Conservation (phyloP, 345 rosid genomes). For the Excoecaria cochinchinensis region DNA sequence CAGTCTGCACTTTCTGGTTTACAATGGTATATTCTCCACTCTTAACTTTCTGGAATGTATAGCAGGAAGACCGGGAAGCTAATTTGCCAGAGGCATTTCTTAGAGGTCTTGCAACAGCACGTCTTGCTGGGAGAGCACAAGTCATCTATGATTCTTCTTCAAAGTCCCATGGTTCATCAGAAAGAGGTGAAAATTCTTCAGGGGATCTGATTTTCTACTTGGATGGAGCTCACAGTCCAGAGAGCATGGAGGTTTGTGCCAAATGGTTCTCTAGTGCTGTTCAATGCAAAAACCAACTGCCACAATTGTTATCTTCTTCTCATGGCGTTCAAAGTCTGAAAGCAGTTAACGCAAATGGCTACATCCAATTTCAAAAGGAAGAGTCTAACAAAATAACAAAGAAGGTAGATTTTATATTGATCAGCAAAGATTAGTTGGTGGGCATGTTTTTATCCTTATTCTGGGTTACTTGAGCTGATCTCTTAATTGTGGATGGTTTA, state of each 20-base stretch:
- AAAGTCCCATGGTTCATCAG: slow-evolving; percentile 32
- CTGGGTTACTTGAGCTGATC: not conserved
- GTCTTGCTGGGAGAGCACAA: slow-evolving; percentile 80
- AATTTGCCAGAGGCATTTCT: slow-evolving; percentile 57
- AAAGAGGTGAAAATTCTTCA: slow-evolving; percentile 27
- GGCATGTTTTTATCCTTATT: slow-evolving; percentile 6
- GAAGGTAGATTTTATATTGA: slow-evolving; percentile 46
- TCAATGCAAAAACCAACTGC: slow-evolving; percentile 31
- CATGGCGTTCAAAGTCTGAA: slow-evolving; percentile 23
- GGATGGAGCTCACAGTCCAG: slow-evolving; percentile 99
- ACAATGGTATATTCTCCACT: slow-evolving; percentile 8
- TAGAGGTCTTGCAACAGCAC: slow-evolving; percentile 83
- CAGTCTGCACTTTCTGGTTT: slow-evolving; percentile 5
- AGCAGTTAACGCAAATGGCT: slow-evolving; percentile 39
- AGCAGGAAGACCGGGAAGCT: slow-evolving; percentile 40
- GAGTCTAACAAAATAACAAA: slow-evolving; percentile 44
- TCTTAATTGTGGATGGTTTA: not conserved
- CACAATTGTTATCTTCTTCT: slow-evolving; percentile 26
- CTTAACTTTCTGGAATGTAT: slow-evolving; percentile 16
- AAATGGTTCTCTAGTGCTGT: slow-evolving; percentile 72
- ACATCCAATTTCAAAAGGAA: slow-evolving; percentile 22
- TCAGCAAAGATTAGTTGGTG: not conserved
- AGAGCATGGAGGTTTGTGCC: slow-evolving; percentile 93
- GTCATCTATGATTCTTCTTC: slow-evolving; percentile 54
- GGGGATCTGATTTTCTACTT: slow-evolving; percentile 77